Evolutionary conservation across 352 stramenopile species (phyloP).

Genomic region (Globisporangium megalacanthum): DNA sequence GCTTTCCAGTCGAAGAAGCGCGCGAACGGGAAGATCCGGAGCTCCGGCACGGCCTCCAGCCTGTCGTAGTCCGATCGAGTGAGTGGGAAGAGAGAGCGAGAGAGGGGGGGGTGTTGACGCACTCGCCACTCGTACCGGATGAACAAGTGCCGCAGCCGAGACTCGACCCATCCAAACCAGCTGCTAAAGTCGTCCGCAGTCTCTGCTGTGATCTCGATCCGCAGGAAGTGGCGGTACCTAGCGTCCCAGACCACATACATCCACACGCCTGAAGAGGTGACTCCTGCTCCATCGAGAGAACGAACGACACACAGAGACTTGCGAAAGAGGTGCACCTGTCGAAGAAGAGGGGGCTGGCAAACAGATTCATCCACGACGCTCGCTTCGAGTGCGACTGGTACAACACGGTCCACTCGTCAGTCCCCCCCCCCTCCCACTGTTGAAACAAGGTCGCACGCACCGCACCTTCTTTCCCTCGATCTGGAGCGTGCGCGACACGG

Average conservation of each 20-base stretch:
- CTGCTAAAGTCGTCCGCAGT: conserved; percentile 48
- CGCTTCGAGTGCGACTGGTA: conserved; percentile 27
- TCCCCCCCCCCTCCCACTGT: neutral
- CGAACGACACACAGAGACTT: neutral
- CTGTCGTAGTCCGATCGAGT: conserved; percentile 14
- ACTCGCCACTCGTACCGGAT: conserved; percentile 34
- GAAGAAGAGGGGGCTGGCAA: conserved; percentile 61
- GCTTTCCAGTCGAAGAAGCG: conserved; percentile 75
- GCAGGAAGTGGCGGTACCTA: conserved; percentile 79
- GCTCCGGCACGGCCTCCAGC: conserved; percentile 49
- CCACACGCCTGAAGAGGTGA: conserved; percentile 10
- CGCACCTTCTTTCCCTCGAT: conserved; percentile 76
- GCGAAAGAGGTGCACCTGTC: conserved; percentile 41
- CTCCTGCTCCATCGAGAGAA: neutral
- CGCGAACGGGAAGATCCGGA: conserved; percentile 70
- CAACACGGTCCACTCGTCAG: neutral
- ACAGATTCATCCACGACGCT: conserved; percentile 75
- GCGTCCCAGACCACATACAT: neutral
- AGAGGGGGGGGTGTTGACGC: too few relatives aligned
- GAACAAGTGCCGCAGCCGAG: conserved; percentile 74
- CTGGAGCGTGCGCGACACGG: conserved; percentile 50
- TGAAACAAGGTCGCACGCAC: conserved; percentile 17
- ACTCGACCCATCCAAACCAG: conserved; percentile 89
- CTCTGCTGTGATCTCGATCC: conserved; percentile 61
- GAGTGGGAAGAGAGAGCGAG: neutral